Base-by-base conservation (phyloP, 129 eudicot species). In the Calendula officinalis region DNA sequence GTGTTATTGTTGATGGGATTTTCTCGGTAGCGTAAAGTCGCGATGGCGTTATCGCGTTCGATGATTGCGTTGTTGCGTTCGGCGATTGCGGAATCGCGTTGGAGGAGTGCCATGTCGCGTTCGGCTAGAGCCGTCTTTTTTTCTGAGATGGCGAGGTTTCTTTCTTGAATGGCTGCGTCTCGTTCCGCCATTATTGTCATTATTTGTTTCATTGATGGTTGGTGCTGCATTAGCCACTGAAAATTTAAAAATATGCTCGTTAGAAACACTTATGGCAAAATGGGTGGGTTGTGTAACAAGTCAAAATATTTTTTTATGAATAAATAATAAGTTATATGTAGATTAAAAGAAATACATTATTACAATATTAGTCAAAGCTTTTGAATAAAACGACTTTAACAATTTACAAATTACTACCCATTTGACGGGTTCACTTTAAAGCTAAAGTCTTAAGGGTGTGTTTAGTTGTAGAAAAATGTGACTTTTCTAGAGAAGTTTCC, bases 191-290 rank as follows among this genome's bases (percentile, higher is more conserved):
- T 84, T 12, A 87, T 78, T 53, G 96, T 77, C 96, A 91, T 87
- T 70, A 91, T 91, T 45, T 91, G 99, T 47, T 84, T 87, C 94
- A 91, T 91, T 44, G 96, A 82, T 51, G 95, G 90, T 56, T 88
- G 94, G 60, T 86, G 95, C 76, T 85, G 97, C 97, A 94, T 94
- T 42, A 88, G 53, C 99, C 99, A 94, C 95, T 94, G 87, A 58
- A 69, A 71, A 54, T 48, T 17, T n/a, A 54, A 1, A 49, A 42
- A 36, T 42, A 4, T 10, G 30, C 13, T 5, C 44, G 22, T 36
- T 49, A 17, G 55, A 41, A 22, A 22, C 30, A 22, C 30, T 22
- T 1, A 2, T 22, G 30, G 30, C 30, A 22, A 22, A 22, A 22
- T 22, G 30, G 30, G 30, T 22, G 1, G 30, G 30, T 22, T 22